These are phyloP conservation scores for Wallacemonas sp. DNA, from an alignment of 208 protist species.

Conservation along the genomic window DNA sequence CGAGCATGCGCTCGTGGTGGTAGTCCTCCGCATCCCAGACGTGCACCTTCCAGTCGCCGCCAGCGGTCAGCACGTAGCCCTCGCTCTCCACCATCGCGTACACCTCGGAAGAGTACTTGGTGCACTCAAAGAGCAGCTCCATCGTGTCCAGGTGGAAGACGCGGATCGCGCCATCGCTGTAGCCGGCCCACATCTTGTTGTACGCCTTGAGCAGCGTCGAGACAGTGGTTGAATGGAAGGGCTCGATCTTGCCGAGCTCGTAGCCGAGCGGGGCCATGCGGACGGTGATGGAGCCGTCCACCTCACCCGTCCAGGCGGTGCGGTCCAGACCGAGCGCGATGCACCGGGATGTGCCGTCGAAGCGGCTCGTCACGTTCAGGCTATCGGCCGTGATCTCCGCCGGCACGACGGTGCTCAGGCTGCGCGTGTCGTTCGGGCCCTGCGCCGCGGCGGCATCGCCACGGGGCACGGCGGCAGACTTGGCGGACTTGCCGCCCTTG, in stretches of 20 bases:
- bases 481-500: slow-evolving; percentile 7
- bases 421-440: slow-evolving; percentile 4
- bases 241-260: slow-evolving; percentile 35
- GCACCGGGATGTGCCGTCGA: slow-evolving; percentile 48
- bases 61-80: slow-evolving; percentile 63
- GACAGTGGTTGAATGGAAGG: slow-evolving; percentile 22
- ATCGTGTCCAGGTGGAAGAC: slow-evolving; percentile 39
- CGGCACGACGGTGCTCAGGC: slow-evolving; percentile 17
- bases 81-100: slow-evolving; percentile 39
- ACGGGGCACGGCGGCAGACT: slow-evolving; percentile 1
- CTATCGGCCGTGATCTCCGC: slow-evolving; percentile 25
- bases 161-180: slow-evolving; percentile 62
- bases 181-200: slow-evolving; percentile 58
- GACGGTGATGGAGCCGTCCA: slow-evolving; percentile 53
- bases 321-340: slow-evolving; percentile 49
- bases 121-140: slow-evolving; percentile 37
- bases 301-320: slow-evolving; percentile 69
- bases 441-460: neutral
- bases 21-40: slow-evolving; percentile 57
- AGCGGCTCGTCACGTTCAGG: slow-evolving; percentile 40
- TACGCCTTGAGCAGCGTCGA: slow-evolving; percentile 31
- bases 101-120: slow-evolving; percentile 63
- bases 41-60: slow-evolving; percentile 76
- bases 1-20: slow-evolving; percentile 58
- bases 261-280: slow-evolving; percentile 43